Percentiles rank a stretch among this genome's conserved stretches.
These are phyloP conservation scores for Fraxinus platypoda DNA, from an alignment of 305 asterid genomes.

Conservation along the genomic window DNA sequence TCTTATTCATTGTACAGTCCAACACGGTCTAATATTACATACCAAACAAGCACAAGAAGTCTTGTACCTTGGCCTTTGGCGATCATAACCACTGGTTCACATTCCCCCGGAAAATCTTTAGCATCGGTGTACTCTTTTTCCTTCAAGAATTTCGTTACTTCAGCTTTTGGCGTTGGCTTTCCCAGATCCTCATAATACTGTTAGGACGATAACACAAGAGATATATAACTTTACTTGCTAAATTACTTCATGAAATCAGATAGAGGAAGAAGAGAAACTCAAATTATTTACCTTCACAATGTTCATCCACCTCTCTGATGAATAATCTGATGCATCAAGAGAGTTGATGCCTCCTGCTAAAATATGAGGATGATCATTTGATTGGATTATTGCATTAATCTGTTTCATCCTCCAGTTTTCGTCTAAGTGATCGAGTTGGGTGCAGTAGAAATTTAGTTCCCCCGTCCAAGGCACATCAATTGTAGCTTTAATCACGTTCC, in stretches of 20 bases:
- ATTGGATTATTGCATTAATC: slow-evolving; percentile 59
- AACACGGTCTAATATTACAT: background rate
- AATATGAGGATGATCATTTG: slow-evolving; percentile 62
- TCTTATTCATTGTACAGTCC: background rate
- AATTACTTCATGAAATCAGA: background rate
- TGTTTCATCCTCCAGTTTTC: slow-evolving; percentile 91
- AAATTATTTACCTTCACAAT: slow-evolving; percentile 64
- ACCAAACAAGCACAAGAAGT: background rate
- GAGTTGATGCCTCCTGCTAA: slow-evolving; percentile 90
- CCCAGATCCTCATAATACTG: slow-evolving; percentile 82
- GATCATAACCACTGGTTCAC: slow-evolving; percentile 80
- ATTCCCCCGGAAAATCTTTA: slow-evolving; percentile 74
- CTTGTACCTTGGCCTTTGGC: slow-evolving; percentile 89
- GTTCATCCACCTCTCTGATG: slow-evolving; percentile 70
- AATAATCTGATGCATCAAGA: slow-evolving; percentile 82
- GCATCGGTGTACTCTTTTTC: slow-evolving; percentile 65
- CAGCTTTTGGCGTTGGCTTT: slow-evolving; percentile 79
- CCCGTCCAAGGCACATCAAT: slow-evolving; percentile 75
- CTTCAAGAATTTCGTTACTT: slow-evolving; percentile 69
- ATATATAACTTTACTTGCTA: background rate
- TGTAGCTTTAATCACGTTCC: slow-evolving; percentile 91
- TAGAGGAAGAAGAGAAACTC: background rate
- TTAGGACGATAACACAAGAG: background rate
- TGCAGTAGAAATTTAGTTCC: slow-evolving; percentile 70
- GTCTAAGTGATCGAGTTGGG: slow-evolving; percentile 85